Evolutionary conservation across 768 basidiomycete species (phyloP).

Genomic region (Boletellus emodensis): DNA sequence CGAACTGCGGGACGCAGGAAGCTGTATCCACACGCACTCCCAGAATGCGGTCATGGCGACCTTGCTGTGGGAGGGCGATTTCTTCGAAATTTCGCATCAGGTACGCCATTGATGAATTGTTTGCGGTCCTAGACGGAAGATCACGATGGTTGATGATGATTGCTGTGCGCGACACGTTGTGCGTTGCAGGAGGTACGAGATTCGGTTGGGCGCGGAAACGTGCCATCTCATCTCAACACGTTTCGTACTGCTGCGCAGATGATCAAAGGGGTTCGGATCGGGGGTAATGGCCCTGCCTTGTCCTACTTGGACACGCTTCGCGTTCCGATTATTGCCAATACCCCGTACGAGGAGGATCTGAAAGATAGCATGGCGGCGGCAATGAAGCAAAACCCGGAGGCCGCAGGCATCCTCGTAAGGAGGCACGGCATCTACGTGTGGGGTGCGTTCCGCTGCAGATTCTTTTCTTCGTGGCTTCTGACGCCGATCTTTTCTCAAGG

Average conservation of each 20-base stretch:
- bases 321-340: slow-evolving; percentile 88
- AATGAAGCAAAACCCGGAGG: slow-evolving; percentile 75
- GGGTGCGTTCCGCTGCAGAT: slow-evolving; percentile 45
- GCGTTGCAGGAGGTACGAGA: not conserved
- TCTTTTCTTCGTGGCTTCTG: not conserved
- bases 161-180: too few species aligned
- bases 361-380: slow-evolving; percentile 86
- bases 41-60: slow-evolving; percentile 90
- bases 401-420: slow-evolving; percentile 72
- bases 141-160: too few species aligned
- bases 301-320: slow-evolving; percentile 84
- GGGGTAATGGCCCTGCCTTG: slow-evolving; percentile 69
- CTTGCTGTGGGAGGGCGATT: slow-evolving; percentile 63
- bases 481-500: slow-evolving; percentile 32
- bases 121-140: too few species aligned
- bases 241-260: slow-evolving; percentile 43
- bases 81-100: slow-evolving; percentile 82
- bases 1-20: slow-evolving; percentile 69
- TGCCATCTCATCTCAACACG: too few species aligned
- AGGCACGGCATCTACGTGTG: slow-evolving; percentile 83
- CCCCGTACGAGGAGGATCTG: slow-evolving; percentile 85
- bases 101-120: slow-evolving; percentile 28
- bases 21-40: slow-evolving; percentile 89
- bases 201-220: not conserved
- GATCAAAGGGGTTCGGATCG: slow-evolving; percentile 85